These are phyloP conservation scores for Pisolithus marmoratus DNA, from an alignment of 768 basidiomycete species.

Conservation along the genomic window DNA sequence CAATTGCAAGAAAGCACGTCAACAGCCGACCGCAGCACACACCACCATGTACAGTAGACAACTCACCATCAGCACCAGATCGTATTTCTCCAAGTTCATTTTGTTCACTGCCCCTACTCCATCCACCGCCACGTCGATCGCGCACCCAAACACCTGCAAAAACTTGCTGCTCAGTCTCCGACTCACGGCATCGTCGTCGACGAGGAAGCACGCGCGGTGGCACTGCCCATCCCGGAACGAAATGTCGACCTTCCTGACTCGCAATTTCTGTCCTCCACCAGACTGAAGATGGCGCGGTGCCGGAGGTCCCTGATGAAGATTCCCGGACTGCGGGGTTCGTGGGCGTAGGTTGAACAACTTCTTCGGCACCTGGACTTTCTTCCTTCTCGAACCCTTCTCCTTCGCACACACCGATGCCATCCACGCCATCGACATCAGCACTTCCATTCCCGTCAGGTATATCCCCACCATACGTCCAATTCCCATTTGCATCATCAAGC, in stretches of 20 bases:
- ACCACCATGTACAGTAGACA: slow-evolving; percentile 1
- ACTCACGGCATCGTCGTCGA: slow-evolving; percentile 94
- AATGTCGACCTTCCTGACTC: slow-evolving; percentile 72
- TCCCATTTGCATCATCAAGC: slow-evolving; percentile 47
- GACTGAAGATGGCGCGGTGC: slow-evolving; percentile 12
- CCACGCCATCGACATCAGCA: slow-evolving; percentile 13
- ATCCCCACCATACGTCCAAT: slow-evolving; percentile 52
- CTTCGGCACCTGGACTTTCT: slow-evolving; percentile 28
- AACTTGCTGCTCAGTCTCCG: slow-evolving; percentile 87
- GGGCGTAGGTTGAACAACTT: slow-evolving; percentile 37
- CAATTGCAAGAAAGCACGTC: neutral
- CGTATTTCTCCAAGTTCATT: slow-evolving; percentile 96
- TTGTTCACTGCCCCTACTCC: slow-evolving; percentile 89
- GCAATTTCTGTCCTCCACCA: slow-evolving; percentile 39
- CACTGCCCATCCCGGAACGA: slow-evolving; percentile 87
- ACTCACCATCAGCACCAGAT: slow-evolving; percentile 89
- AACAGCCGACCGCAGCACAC: neutral
- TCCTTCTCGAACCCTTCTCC: slow-evolving; percentile 21
- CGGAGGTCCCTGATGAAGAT: slow-evolving; percentile 10
- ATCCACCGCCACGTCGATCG: slow-evolving; percentile 91
- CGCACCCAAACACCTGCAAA: slow-evolving; percentile 91
- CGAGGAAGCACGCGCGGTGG: slow-evolving; percentile 86
- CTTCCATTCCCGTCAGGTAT: slow-evolving; percentile 9
- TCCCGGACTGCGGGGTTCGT: slow-evolving; percentile 15
- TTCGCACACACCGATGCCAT: slow-evolving; percentile 15